Evolutionary conservation across 2,329 filamentous ascomycete species (phyloP).

Genomic region (Magnaporthales sp.): DNA sequence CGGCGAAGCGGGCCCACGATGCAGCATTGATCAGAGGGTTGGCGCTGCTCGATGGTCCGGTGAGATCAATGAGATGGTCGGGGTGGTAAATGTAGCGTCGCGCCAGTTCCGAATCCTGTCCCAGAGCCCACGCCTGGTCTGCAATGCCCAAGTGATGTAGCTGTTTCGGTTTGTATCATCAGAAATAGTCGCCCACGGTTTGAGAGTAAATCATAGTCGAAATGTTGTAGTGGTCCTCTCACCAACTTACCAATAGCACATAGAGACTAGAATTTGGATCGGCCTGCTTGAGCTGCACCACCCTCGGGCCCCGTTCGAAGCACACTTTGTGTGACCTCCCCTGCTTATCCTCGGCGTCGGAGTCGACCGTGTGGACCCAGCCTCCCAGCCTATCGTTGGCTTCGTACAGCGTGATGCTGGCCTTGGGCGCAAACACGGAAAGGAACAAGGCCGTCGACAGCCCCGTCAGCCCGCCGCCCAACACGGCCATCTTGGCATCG

Average conservation of each 20-base stretch:
- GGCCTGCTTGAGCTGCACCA: slow-evolving; percentile 54
- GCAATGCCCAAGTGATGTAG: slow-evolving; percentile 9
- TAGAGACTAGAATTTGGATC: slow-evolving; percentile 13
- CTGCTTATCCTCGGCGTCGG: slow-evolving; percentile 45
- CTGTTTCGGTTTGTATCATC: background rate
- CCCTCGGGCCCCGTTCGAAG: slow-evolving; percentile 80
- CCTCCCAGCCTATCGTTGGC: slow-evolving; percentile 62
- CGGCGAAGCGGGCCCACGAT: background rate
- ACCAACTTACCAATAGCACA: background rate
- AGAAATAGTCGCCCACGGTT: background rate
- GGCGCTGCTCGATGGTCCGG: slow-evolving; percentile 32
- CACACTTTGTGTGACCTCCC: slow-evolving; percentile 40
- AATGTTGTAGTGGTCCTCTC: too few species aligned
- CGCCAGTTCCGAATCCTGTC: slow-evolving; percentile 17
- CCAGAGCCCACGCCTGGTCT: slow-evolving; percentile 4
- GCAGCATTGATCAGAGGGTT: slow-evolving; percentile 53
- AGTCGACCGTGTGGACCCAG: slow-evolving; percentile 56
- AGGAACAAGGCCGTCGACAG: slow-evolving; percentile 73
- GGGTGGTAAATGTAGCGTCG: slow-evolving; percentile 80
- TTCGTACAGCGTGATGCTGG: slow-evolving; percentile 77
- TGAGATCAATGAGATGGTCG: slow-evolving; percentile 62
- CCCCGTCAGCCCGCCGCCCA: slow-evolving; percentile 79
- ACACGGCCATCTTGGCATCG: slow-evolving; percentile 45
- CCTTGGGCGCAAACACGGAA: slow-evolving; percentile 52
- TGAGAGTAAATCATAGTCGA: too few species aligned